phyloP scores from a whole-genome alignment of 345 rosid species.

The Euphorbia peplus region DNA sequence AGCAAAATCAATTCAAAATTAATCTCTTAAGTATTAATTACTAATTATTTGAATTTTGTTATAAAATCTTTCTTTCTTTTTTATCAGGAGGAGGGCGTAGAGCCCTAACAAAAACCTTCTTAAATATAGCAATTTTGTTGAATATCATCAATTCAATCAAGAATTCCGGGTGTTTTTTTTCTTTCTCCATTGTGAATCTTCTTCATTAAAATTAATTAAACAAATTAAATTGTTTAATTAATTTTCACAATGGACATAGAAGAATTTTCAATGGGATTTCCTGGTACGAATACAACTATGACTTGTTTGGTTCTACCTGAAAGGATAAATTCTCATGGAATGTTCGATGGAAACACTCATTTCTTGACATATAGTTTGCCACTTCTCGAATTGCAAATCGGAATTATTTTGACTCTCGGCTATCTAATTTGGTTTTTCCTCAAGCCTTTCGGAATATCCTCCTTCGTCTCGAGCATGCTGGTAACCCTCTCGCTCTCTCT shows the following conservation, averaged over 20 bases:
- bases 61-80: too few species aligned
- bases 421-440: background rate
- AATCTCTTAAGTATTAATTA: too few species aligned
- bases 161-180: too few species aligned
- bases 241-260: background rate
- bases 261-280: constrained; percentile 1
- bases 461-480: background rate
- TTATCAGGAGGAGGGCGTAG: too few species aligned
- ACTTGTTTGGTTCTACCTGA: background rate
- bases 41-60: too few species aligned
- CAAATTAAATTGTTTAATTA: too few species aligned
- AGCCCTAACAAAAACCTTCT: too few species aligned
- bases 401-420: background rate
- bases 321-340: background rate
- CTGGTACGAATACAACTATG: background rate
- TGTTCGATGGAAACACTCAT: background rate
- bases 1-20: too few species aligned
- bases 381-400: background rate
- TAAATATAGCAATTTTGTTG: too few species aligned
- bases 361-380: background rate
- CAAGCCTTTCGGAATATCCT: background rate
- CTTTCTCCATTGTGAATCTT: too few species aligned
- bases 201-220: too few species aligned
- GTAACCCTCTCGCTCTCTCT: background rate
- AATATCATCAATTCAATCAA: too few species aligned